Percentiles rank a stretch among this genome's conserved stretches.
These are phyloP conservation scores for Pharus latifolius DNA, from an alignment of 176 grass and related monocot species.

Conservation along the genomic window DNA sequence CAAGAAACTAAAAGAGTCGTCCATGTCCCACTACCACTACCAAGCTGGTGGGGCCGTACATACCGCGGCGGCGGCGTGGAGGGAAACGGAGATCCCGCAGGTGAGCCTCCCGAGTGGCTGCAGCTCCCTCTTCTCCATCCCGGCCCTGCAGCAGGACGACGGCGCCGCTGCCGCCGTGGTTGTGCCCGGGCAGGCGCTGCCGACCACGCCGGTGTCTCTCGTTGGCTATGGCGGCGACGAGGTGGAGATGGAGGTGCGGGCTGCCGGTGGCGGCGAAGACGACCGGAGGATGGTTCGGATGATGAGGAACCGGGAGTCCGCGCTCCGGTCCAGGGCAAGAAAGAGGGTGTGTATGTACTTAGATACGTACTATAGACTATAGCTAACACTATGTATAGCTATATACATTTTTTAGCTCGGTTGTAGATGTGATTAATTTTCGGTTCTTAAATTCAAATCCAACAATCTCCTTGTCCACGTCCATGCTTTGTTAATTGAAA, in stretches of 20 bases:
- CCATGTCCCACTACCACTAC: constrained; percentile 37
- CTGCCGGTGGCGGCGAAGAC: constrained; percentile 17
- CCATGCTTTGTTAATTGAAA: too few species aligned
- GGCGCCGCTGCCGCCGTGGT: neutral
- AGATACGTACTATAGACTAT: neutral
- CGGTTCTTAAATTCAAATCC: too few species aligned
- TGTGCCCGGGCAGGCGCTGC: constrained; percentile 6
- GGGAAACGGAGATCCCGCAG: constrained; percentile 47
- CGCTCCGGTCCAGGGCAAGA: constrained; percentile 48
- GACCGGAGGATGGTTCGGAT: constrained; percentile 33
- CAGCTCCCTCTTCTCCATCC: constrained; percentile 59
- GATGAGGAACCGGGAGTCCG: constrained; percentile 48
- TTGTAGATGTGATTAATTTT: too few species aligned
- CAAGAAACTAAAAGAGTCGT: too few species aligned
- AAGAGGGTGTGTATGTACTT: constrained; percentile 26
- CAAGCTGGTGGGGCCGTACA: too few species aligned
- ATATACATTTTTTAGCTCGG: too few species aligned
- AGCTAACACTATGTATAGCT: too few species aligned
- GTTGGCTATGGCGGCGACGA: constrained; percentile 20
- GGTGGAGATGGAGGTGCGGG: constrained; percentile 30
- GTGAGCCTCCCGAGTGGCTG: constrained; percentile 37
- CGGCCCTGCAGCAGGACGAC: constrained; percentile 29
- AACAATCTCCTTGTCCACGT: too few species aligned
- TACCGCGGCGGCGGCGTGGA: constrained; percentile 17
- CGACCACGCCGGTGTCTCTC: constrained; percentile 31